Evolutionary conservation across 106 monocot species (phyloP).

Genomic region (Allium sativum): DNA sequence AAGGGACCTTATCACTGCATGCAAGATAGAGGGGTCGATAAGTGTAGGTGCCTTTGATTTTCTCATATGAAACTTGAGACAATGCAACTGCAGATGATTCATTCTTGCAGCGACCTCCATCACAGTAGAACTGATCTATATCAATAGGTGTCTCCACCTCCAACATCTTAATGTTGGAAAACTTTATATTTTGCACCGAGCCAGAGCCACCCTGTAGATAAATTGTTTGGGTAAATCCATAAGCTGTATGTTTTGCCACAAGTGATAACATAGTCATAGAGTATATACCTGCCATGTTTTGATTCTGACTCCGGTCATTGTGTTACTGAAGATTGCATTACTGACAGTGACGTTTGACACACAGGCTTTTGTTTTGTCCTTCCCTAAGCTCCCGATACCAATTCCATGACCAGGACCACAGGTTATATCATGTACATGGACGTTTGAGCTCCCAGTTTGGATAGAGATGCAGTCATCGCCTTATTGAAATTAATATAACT

Average conservation of each 20-base stretch:
- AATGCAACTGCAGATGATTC: slow-evolving; percentile 37
- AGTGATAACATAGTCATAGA: not conserved
- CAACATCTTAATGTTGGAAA: slow-evolving; percentile 24
- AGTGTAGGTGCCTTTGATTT: slow-evolving; percentile 44
- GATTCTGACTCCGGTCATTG: slow-evolving; percentile 37
- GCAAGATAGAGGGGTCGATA: slow-evolving; percentile 36
- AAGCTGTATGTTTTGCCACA: not conserved
- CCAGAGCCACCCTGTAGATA: slow-evolving; percentile 36
- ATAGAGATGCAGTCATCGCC: slow-evolving; percentile 11
- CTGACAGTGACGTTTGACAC: slow-evolving; percentile 33
- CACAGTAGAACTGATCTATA: slow-evolving; percentile 51
- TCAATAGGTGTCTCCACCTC: slow-evolving; percentile 32
- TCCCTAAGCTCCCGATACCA: slow-evolving; percentile 40
- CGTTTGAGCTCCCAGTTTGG: not conserved
- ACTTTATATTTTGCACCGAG: slow-evolving; percentile 22
- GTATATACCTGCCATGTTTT: slow-evolving; percentile 53
- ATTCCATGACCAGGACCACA: slow-evolving; percentile 5
- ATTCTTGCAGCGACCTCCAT: slow-evolving; percentile 29
- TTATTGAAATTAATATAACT: too few species aligned
- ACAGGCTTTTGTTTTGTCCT: slow-evolving; percentile 22
- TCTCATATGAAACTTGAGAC: slow-evolving; percentile 32
- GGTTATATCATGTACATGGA: not conserved
- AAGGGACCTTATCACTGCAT: slow-evolving; percentile 39
- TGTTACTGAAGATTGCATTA: slow-evolving; percentile 17
- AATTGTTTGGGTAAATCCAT: not conserved